Conservation (phyloP, 495 filamentous ascomycete species). For the Trichoderma virens region DNA sequence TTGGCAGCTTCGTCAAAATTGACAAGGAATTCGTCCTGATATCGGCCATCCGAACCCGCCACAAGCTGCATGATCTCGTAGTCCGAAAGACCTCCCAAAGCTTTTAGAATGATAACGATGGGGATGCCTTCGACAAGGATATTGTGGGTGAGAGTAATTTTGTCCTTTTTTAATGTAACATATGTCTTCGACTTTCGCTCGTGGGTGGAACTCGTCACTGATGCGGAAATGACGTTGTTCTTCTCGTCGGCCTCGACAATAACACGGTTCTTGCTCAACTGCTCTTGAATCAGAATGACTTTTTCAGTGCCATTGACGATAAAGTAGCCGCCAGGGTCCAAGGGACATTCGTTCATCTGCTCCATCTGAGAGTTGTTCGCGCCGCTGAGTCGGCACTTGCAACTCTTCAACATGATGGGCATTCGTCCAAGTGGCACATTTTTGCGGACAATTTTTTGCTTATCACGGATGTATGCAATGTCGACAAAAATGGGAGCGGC, state of each 20-base stretch:
- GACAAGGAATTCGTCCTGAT: conserved; percentile 87
- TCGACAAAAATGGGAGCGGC: conserved; percentile 87
- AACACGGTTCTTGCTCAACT: conserved; percentile 96
- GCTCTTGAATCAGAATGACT: conserved; percentile 96
- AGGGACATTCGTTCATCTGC: conserved; percentile 80
- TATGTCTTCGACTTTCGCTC: conserved; percentile 97
- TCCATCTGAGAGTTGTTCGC: conserved; percentile 80
- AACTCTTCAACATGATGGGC: conserved; percentile 94
- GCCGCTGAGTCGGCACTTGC: conserved; percentile 75
- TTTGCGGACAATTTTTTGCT: conserved; percentile 56
- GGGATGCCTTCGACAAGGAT: conserved; percentile 86
- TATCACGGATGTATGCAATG: conserved; percentile 74
- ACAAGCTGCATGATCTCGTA: conserved; percentile 87
- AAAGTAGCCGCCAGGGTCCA: conserved; percentile 97
- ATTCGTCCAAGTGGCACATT: conserved; percentile 78
- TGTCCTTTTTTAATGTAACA: conserved; percentile 84
- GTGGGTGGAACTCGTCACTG: conserved; percentile 96
- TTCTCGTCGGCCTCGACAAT: conserved; percentile 90
- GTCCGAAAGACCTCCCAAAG: conserved; percentile 88
- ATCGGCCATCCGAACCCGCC: conserved; percentile 71
- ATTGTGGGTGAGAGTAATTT: conserved; percentile 85
- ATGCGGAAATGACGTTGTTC: conserved; percentile 87
- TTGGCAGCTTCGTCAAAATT: conserved; percentile 90
- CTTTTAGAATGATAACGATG: conserved; percentile 84
- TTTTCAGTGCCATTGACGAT: conserved; percentile 82